phyloP scores from a whole-genome alignment of 805 yeast genomes.

The Wickerhamomyces rabaulensis region DNA sequence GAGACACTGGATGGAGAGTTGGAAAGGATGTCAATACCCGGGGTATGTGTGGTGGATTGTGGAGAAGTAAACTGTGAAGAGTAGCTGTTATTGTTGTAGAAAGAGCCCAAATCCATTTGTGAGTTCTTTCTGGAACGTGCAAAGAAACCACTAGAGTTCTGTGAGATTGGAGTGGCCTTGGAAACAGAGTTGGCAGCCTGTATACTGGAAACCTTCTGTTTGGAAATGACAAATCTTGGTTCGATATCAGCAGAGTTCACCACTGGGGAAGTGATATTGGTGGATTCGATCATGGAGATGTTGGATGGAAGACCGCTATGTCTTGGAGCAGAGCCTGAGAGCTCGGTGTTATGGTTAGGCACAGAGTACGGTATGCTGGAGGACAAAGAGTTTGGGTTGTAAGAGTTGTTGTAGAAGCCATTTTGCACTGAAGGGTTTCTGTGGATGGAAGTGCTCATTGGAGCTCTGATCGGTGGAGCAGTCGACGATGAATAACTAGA shows the following conservation, averaged over 20 bases:
- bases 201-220: constrained; percentile 52
- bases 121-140: constrained; percentile 38
- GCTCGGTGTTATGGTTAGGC: constrained; percentile 22
- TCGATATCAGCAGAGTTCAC: constrained; percentile 63
- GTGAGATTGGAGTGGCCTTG: constrained; percentile 7
- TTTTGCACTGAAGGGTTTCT: constrained; percentile 20
- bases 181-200: constrained; percentile 19
- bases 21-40: constrained; percentile 12
- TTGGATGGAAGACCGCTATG: constrained; percentile 35
- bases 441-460: constrained; percentile 23
- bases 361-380: constrained; percentile 22
- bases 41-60: neutral
- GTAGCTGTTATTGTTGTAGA: constrained; percentile 19
- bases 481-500: constrained; percentile 12
- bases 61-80: constrained; percentile 7
- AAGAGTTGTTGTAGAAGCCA: constrained; percentile 10
- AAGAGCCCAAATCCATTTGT: constrained; percentile 23
- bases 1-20: constrained; percentile 24
- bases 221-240: constrained; percentile 78
- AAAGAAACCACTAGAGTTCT: constrained; percentile 33
- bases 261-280: constrained; percentile 66
- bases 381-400: constrained; percentile 12
- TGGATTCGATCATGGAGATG: constrained; percentile 42
- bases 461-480: constrained; percentile 27
- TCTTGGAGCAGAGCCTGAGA: constrained; percentile 28